phyloP scores from a whole-genome alignment of 2,329 filamentous ascomycete species.

The Teratosphaeria destructans region DNA sequence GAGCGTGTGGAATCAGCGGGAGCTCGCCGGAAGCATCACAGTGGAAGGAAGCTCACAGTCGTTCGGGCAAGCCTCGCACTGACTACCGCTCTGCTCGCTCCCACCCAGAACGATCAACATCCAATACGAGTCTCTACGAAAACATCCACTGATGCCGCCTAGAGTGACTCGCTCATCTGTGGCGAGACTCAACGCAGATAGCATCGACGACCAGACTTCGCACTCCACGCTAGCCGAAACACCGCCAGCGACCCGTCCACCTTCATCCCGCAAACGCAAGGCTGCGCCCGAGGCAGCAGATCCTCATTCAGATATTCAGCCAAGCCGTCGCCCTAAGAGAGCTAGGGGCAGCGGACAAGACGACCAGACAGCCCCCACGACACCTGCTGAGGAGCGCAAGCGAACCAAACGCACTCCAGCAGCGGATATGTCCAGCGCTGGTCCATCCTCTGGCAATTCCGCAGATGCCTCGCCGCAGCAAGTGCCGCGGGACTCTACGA shows the following conservation, averaged over 20 bases:
- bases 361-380: constrained; percentile 28
- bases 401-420: constrained; percentile 32
- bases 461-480: constrained; percentile 49
- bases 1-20: not conserved
- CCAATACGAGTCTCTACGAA: not conserved
- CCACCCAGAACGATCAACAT: not conserved
- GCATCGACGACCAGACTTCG: constrained; percentile 21
- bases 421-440: constrained; percentile 62
- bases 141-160: constrained; percentile 66
- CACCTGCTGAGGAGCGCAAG: constrained; percentile 42
- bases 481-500: constrained; percentile 52
- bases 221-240: constrained; percentile 31
- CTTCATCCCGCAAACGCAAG: constrained; percentile 62
- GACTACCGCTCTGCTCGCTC: not conserved
- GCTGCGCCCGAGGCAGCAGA: constrained; percentile 33
- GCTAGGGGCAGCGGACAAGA: constrained; percentile 36
- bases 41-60: not conserved
- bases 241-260: constrained; percentile 40
- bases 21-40: not conserved
- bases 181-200: constrained; percentile 17
- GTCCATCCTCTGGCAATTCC: constrained; percentile 53
- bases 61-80: not conserved
- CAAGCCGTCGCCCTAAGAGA: constrained; percentile 47
- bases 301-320: constrained; percentile 40
- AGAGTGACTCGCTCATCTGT: constrained; percentile 77